Conservation (phyloP, 768 basidiomycete species). For the Nidularia sp. region DNA sequence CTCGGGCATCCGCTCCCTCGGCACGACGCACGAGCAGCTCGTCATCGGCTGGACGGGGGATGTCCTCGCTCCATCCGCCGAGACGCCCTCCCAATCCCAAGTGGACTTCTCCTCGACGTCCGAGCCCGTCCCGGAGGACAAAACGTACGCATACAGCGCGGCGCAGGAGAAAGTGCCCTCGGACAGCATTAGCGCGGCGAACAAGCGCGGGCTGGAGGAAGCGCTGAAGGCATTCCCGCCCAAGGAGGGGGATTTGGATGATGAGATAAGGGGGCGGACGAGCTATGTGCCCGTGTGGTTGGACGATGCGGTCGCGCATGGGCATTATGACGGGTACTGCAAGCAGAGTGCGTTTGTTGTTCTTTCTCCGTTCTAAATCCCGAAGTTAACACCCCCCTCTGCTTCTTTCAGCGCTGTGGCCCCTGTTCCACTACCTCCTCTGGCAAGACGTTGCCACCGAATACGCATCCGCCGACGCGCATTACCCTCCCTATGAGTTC, state of each 20-base stretch:
- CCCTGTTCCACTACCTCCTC: slow-evolving; percentile 95
- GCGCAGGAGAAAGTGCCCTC: too few relatives aligned
- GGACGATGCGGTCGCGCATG: slow-evolving; percentile 84
- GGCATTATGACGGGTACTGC: slow-evolving; percentile 97
- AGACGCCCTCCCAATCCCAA: too few relatives aligned
- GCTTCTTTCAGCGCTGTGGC: slow-evolving; percentile 75
- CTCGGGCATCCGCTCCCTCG: slow-evolving; percentile 83
- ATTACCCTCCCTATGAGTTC: slow-evolving; percentile 77
- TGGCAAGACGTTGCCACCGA: slow-evolving; percentile 96
- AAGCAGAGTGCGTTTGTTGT: slow-evolving; percentile 74
- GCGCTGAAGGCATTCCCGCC: slow-evolving; percentile 60
- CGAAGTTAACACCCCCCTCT: not conserved
- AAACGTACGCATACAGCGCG: too few relatives aligned
- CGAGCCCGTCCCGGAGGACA: not conserved
- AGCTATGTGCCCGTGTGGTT: slow-evolving; percentile 89
- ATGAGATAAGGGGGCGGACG: slow-evolving; percentile 45
- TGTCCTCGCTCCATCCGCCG: slow-evolving; percentile 24
- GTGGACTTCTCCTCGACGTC: not conserved
- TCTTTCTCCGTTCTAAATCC: not conserved
- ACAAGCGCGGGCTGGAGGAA: slow-evolving; percentile 61
- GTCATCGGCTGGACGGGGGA: slow-evolving; percentile 96
- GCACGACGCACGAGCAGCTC: slow-evolving; percentile 82
- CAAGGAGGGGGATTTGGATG: slow-evolving; percentile 53
- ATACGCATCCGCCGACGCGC: slow-evolving; percentile 77
- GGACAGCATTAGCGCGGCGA: slow-evolving; percentile 44